phyloP scores from a whole-genome alignment of 139 green algal genomes.

The Chlorella ohadii region DNA sequence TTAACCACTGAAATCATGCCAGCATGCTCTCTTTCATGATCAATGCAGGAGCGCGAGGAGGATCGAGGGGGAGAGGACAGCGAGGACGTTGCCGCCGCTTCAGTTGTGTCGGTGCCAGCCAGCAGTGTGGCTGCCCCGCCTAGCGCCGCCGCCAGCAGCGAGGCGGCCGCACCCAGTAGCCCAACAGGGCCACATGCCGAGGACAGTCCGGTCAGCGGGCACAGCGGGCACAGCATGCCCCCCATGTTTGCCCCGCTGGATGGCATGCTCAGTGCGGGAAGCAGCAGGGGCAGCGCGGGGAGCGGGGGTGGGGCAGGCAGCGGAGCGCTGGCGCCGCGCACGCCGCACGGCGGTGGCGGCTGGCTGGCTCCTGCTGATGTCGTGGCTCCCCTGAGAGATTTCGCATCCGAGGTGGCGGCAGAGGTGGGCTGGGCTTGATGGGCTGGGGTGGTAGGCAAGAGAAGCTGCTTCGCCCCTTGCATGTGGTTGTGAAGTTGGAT shows the following conservation, averaged over 20 bases:
- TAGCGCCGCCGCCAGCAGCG: background rate
- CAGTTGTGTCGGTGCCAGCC: background rate
- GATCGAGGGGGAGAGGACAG: background rate
- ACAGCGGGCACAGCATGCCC: too few relatives aligned
- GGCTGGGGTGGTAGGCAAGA: background rate
- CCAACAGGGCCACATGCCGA: too few relatives aligned
- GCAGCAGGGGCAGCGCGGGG: too few relatives aligned
- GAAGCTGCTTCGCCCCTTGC: background rate
- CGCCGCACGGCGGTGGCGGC: too few relatives aligned
- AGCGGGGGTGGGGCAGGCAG: too few relatives aligned
- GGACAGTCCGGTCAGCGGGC: too few relatives aligned
- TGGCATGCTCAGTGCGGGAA: too few relatives aligned
- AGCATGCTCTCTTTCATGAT: too few relatives aligned
- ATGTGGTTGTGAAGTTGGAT: too few relatives aligned
- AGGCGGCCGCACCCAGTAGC: background rate
- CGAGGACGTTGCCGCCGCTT: background rate
- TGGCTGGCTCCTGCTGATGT: background rate
- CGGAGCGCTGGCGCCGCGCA: background rate
- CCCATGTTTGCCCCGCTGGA: too few relatives aligned
- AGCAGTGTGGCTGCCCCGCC: background rate
- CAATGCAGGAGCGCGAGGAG: background rate
- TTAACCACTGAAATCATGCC: too few relatives aligned
- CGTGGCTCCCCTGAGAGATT: constrained; percentile 2
- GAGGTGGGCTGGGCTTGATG: background rate
- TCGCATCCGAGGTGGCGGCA: constrained; percentile 11